A percentile compares a stretch with the other conserved stretches of the same genome.
phyloP scores from a whole-genome alignment of 1,139 yeast genomes.

The Candida tropicalis region DNA sequence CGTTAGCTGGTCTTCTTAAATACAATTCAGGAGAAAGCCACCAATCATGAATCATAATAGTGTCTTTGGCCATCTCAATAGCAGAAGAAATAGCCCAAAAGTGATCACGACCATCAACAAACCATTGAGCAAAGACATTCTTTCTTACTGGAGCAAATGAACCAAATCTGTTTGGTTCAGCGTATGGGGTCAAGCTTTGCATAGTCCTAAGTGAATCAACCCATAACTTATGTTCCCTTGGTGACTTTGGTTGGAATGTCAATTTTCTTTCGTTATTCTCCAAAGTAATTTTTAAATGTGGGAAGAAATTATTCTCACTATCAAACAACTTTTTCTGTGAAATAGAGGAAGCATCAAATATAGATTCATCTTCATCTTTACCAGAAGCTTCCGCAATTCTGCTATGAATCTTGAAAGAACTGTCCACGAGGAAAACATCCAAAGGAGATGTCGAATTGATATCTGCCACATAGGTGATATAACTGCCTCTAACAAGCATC shows the following conservation, averaged over 20 bases:
- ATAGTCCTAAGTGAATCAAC: conserved; percentile 69
- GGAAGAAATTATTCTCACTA: conserved; percentile 32
- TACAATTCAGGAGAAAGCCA: conserved; percentile 96
- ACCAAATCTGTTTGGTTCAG: conserved; percentile 71
- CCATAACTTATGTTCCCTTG: conserved; percentile 76
- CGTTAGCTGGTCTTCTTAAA: conserved; percentile 90
- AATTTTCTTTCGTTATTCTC: conserved; percentile 80
- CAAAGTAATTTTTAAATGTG: conserved; percentile 60
- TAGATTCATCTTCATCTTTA: conserved; percentile 51
- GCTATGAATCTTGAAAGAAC: conserved; percentile 55
- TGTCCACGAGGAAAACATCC: conserved; percentile 87
- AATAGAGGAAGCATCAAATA: conserved; percentile 46
- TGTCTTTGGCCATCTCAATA: conserved; percentile 90
- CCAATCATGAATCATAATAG: conserved; percentile 96
- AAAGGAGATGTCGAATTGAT: conserved; percentile 84
- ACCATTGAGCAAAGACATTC: conserved; percentile 91
- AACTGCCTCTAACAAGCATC: conserved; percentile 85
- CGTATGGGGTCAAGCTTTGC: conserved; percentile 72
- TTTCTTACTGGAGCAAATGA: conserved; percentile 92
- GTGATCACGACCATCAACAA: conserved; percentile 95
- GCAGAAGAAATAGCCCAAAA: conserved; percentile 97
- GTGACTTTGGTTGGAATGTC: conserved; percentile 73
- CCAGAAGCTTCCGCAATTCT: conserved; percentile 18
- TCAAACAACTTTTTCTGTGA: conserved; percentile 30
- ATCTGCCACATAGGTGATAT: conserved; percentile 82